A percentile compares a stretch with the other conserved stretches of the same genome.
These are phyloP conservation scores for Phlyctochytrium arcticum DNA, from an alignment of 192 early-diverging fungal species.

Conservation along the genomic window DNA sequence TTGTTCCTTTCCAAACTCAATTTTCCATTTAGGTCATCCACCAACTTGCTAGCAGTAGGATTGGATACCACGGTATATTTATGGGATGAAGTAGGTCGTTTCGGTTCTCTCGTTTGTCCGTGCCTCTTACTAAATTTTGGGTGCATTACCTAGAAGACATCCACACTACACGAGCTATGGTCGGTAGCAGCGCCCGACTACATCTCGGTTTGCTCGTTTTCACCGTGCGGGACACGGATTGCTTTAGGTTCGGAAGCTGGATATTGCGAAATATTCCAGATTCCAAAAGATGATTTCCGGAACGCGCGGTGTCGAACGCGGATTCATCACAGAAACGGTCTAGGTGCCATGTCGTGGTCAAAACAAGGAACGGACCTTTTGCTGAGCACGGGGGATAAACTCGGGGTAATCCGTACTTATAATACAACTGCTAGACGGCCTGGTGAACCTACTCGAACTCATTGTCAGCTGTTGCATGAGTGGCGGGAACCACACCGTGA, in stretches of 20 bases:
- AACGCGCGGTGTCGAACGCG: conserved; percentile 44
- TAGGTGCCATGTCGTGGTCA: conserved; percentile 76
- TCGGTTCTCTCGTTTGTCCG: neutral
- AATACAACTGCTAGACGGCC: conserved; percentile 50
- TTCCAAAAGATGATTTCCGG: conserved; percentile 1
- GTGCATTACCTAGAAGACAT: conserved; percentile 11
- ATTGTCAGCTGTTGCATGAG: conserved; percentile 14
- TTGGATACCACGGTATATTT: conserved; percentile 45
- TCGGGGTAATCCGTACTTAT: conserved; percentile 83
- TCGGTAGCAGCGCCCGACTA: conserved; percentile 28
- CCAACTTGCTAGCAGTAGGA: conserved; percentile 46
- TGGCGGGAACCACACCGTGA: conserved; percentile 55
- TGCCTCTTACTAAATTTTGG: neutral
- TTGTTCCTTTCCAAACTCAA: neutral
- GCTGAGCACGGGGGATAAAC: conserved; percentile 70
- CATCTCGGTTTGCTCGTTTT: conserved; percentile 34
- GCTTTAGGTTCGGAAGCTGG: conserved; percentile 57
- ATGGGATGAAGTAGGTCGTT: conserved; percentile 38
- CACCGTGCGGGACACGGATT: conserved; percentile 37
- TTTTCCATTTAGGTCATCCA: conserved; percentile 5
- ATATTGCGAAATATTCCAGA: conserved; percentile 7
- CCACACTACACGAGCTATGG: conserved; percentile 42
- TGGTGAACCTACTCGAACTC: neutral
- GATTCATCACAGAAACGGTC: conserved; percentile 66
- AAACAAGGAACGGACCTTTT: conserved; percentile 47